Evolutionary conservation across 768 basidiomycete genomes (phyloP), one percentile per base, ranked within the genome.

Genomic region (Lentinula edodes): DNA sequence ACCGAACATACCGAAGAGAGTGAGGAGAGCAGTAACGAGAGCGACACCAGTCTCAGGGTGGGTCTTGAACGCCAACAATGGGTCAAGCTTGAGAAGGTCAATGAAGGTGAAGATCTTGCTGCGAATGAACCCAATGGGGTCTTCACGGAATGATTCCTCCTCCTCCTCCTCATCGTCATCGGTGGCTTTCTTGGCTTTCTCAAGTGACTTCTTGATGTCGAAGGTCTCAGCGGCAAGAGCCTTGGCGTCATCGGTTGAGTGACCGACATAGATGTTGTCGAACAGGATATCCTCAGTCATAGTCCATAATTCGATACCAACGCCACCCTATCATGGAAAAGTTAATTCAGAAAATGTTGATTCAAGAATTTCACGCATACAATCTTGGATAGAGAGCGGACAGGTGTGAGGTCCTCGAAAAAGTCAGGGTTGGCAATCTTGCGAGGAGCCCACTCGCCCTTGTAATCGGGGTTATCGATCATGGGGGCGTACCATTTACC

Each of bases 221-320:
- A 91, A 99, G n/a, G 94, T 92, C 76, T 95, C 93, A 15, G 79
- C 76, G 60, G 94, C 93, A 66, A 99, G 75, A 10, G 78, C 75
- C 73, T 90, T 86, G 64, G 97, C 97, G 63, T 96, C 93, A 42
- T 86, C 85, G 61, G 85, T 71, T 18, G 94, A 95, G 80, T 95
- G 89, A 62, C 95, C 95, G 62, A 99, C 75, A 78, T 94, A 98
- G 71, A 99, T 86, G 79, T 93, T 95, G 76, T 92, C 87, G 73
- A 95, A 95, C 67, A 95, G 82, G 67, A 95, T 95, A 71, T 92
- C 89, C 75, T 91, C 91, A 46, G 95, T 96, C 97, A 98, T 99
- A 51, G 96, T 96, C 97, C 97, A 99, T 68, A 98, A 87, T 76
- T 99, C 97, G 66, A 98, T 95, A 70, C 95, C 95, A 64, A 97